A percentile compares a stretch with the other conserved stretches of the same genome.
These are phyloP conservation scores for Tetrahymena elliotti DNA, from an alignment of 73 alveolate genomes.

Conservation along the genomic window DNA sequence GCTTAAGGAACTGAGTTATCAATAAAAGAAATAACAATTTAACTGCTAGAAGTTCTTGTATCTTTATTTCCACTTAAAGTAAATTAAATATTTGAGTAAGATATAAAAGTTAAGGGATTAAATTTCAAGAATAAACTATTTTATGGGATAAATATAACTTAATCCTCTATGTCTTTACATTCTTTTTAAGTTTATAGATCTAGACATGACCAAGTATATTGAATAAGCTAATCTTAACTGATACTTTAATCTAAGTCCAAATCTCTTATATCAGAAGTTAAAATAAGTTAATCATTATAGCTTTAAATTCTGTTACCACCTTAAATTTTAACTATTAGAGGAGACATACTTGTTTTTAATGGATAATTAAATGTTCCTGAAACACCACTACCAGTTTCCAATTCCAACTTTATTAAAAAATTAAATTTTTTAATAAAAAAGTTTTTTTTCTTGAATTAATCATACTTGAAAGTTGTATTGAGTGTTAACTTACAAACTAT, in stretches of 20 bases:
- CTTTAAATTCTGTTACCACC: neutral
- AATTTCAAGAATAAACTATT: neutral
- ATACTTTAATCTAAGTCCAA: neutral
- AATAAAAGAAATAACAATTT: neutral
- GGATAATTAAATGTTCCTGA: neutral
- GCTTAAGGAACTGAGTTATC: neutral
- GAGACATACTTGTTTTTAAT: neutral
- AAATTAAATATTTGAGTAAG: neutral
- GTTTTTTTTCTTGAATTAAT: neutral
- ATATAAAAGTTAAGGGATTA: neutral
- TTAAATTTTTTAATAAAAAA: neutral
- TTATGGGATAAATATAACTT: neutral
- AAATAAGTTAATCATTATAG: neutral
- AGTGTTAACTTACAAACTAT: neutral
- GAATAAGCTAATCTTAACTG: neutral
- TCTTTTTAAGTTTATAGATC: neutral
- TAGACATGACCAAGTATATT: neutral
- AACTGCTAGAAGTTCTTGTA: neutral
- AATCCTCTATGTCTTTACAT: neutral
- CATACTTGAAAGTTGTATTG: neutral
- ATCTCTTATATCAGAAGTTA: neutral
- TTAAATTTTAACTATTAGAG: neutral
- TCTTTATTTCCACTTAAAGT: neutral
- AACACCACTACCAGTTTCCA: neutral
- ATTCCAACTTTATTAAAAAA: neutral